Conservation (phyloP, 176 grass and related monocot species). For the Oropetium thomaeum region DNA sequence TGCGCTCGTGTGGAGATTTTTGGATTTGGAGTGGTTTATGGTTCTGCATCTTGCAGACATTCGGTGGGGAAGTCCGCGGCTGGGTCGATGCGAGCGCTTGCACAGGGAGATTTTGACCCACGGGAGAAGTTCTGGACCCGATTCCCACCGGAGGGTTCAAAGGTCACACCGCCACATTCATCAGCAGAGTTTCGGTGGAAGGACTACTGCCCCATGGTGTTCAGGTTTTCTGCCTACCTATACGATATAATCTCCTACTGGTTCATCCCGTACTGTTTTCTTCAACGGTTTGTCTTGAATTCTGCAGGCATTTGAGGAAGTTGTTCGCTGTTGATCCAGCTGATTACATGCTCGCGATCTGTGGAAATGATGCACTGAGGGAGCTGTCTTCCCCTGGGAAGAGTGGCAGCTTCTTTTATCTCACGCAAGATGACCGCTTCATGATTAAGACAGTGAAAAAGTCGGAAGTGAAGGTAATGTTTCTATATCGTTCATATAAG, state of each 20-base stretch:
- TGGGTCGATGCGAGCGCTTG: constrained; percentile 43
- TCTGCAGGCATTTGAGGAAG: constrained; percentile 71
- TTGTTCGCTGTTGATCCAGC: constrained; percentile 71
- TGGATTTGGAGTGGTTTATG: constrained; percentile 25
- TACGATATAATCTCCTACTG: not conserved
- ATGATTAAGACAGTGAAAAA: constrained; percentile 91
- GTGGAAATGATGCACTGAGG: constrained; percentile 72
- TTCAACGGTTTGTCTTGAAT: constrained; percentile 11
- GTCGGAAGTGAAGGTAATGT: constrained; percentile 82
- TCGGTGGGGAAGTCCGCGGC: constrained; percentile 68
- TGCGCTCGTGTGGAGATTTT: not conserved
- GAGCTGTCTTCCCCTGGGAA: constrained; percentile 86
- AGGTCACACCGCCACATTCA: constrained; percentile 72
- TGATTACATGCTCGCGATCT: constrained; percentile 85
- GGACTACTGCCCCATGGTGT: constrained; percentile 87
- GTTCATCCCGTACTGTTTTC: constrained; percentile 5
- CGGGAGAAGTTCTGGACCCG: constrained; percentile 75
- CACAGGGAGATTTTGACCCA: constrained; percentile 51
- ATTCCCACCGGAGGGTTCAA: constrained; percentile 77
- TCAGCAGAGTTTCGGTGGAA: constrained; percentile 75
- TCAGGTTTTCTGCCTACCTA: constrained; percentile 45
- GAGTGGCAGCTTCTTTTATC: constrained; percentile 90
- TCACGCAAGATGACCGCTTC: constrained; percentile 77
- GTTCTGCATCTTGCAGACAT: constrained; percentile 46
- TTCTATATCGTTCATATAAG: not conserved